These are phyloP conservation scores for Flueggea neowawraea DNA, from an alignment of 441 rosid species.

Conservation along the genomic window DNA sequence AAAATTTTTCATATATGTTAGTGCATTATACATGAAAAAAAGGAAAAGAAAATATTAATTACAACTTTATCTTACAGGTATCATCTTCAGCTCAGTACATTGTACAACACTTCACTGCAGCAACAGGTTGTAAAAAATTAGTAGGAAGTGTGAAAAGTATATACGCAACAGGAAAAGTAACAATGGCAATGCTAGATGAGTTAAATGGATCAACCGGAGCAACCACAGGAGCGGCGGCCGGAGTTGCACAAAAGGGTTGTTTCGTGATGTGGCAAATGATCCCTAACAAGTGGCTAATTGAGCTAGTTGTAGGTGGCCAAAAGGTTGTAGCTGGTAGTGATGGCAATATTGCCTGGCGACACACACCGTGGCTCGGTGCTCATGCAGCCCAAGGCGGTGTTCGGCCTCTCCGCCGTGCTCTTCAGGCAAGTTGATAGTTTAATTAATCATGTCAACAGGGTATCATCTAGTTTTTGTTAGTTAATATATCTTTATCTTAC, in stretches of 20 bases:
- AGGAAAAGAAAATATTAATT: too few relatives aligned
- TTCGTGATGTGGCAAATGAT: slow-evolving; percentile 98
- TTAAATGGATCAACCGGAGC: slow-evolving; percentile 28
- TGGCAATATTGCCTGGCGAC: slow-evolving; percentile 88
- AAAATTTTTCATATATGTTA: too few relatives aligned
- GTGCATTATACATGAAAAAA: too few relatives aligned
- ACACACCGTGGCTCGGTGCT: slow-evolving; percentile 86
- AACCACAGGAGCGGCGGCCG: slow-evolving; percentile 23
- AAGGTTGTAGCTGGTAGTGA: slow-evolving; percentile 90
- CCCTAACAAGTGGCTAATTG: slow-evolving; percentile 88
- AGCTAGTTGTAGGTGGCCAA: slow-evolving; percentile 73
- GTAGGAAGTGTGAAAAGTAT: slow-evolving; percentile 66
- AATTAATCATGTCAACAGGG: background rate
- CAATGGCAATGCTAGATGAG: slow-evolving; percentile 75
- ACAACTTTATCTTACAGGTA: slow-evolving; percentile 35
- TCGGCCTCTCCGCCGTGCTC: slow-evolving; percentile 83
- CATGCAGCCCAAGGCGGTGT: slow-evolving; percentile 88
- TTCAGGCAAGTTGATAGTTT: slow-evolving; percentile 61
- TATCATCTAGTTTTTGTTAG: too few relatives aligned
- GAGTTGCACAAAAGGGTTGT: slow-evolving; percentile 68
- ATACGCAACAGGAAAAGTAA: slow-evolving; percentile 75
- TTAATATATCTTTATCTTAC: too few relatives aligned
- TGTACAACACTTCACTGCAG: slow-evolving; percentile 83
- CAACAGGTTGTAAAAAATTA: slow-evolving; percentile 90
- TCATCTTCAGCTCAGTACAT: slow-evolving; percentile 96